These are phyloP conservation scores for Kluyveromyces marxianus DNA, from an alignment of 1,139 yeast species.

Conservation along the genomic window DNA sequence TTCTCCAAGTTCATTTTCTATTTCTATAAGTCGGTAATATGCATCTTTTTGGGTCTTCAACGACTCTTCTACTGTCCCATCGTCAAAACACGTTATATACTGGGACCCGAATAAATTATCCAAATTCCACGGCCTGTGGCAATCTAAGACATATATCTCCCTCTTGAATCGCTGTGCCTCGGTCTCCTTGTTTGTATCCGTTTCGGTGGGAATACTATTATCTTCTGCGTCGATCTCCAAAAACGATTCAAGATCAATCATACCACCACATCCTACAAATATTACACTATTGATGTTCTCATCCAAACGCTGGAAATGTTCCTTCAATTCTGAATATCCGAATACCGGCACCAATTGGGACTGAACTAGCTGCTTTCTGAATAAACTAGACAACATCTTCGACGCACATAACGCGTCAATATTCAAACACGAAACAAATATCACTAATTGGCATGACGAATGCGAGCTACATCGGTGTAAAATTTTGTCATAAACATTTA, in stretches of 20 bases:
- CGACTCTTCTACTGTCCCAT: slow-evolving; percentile 62
- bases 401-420: slow-evolving; percentile 92
- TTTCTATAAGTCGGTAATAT: slow-evolving; percentile 41
- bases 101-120: slow-evolving; percentile 85
- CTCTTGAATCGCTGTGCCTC: slow-evolving; percentile 32
- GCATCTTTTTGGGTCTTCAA: slow-evolving; percentile 48
- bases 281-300: slow-evolving; percentile 71
- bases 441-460: slow-evolving; percentile 79
- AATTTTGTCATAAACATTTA: slow-evolving; percentile 52
- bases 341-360: slow-evolving; percentile 91
- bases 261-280: slow-evolving; percentile 91
- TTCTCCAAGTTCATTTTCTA: slow-evolving; percentile 29
- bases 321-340: slow-evolving; percentile 74
- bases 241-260: slow-evolving; percentile 76
- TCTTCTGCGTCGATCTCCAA: slow-evolving; percentile 55
- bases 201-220: not conserved
- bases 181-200: slow-evolving; percentile 11
- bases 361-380: slow-evolving; percentile 77
- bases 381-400: slow-evolving; percentile 58
- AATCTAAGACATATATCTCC: slow-evolving; percentile 75
- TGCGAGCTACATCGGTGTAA: slow-evolving; percentile 65
- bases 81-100: slow-evolving; percentile 80
- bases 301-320: slow-evolving; percentile 59
- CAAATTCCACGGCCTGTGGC: slow-evolving; percentile 93
- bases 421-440: slow-evolving; percentile 85